Evolutionary conservation across 768 basidiomycete species (phyloP).

Genomic region (Pleurotus pulmonarius): DNA sequence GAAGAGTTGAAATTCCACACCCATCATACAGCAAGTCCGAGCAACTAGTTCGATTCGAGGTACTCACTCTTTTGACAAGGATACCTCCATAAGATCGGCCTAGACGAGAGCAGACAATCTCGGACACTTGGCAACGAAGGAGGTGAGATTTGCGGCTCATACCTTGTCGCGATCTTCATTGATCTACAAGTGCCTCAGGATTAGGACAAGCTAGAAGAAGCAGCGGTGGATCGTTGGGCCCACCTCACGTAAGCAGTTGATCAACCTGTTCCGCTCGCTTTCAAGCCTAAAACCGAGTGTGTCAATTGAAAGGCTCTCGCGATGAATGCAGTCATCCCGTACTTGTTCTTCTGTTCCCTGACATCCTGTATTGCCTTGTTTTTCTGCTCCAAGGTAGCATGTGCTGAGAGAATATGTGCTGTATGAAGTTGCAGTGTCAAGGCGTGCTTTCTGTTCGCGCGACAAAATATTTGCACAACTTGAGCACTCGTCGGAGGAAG

Average conservation of each 20-base stretch:
- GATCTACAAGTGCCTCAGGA: slow-evolving; percentile 37
- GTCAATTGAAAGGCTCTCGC: not conserved
- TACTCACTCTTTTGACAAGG: slow-evolving; percentile 66
- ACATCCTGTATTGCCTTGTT: slow-evolving; percentile 77
- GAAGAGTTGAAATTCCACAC: not conserved
- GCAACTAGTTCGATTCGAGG: not conserved
- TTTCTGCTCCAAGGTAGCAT: slow-evolving; percentile 75
- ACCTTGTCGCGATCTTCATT: slow-evolving; percentile 82
- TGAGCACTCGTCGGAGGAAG: not conserved
- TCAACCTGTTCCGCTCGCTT: slow-evolving; percentile 66
- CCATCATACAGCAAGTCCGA: slow-evolving; percentile 2
- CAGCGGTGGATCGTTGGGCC: slow-evolving; percentile 12
- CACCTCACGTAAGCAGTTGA: slow-evolving; percentile 70
- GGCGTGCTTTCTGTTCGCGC: slow-evolving; percentile 67
- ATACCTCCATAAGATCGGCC: slow-evolving; percentile 68
- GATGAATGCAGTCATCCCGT: slow-evolving; percentile 17
- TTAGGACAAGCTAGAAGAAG: slow-evolving; percentile 5
- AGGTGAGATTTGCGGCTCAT: slow-evolving; percentile 11
- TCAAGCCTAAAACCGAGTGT: slow-evolving; percentile 51
- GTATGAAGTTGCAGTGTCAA: slow-evolving; percentile 82
- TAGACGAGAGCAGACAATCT: slow-evolving; percentile 14
- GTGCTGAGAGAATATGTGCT: slow-evolving; percentile 82
- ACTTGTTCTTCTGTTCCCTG: slow-evolving; percentile 84
- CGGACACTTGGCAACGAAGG: not conserved
- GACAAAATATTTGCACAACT: not conserved